phyloP scores from a whole-genome alignment of 2,329 filamentous ascomycete species.

The Lachnellula occidentalis region DNA sequence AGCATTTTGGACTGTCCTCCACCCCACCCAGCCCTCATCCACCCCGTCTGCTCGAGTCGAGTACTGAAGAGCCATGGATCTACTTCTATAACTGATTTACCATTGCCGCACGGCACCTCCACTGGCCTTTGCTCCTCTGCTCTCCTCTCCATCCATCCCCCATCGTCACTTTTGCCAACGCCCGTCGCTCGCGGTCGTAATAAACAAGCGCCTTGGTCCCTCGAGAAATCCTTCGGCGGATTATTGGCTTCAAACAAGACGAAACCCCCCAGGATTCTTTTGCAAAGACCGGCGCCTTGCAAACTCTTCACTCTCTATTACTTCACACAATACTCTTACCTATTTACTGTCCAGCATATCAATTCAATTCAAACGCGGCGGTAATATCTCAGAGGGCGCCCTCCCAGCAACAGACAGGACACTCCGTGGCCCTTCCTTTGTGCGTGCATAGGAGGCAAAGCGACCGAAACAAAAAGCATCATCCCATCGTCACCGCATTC shows the following conservation, averaged over 20 bases:
- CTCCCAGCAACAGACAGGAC: neutral
- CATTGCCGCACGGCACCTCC: conserved; percentile 7
- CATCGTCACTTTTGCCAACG: neutral
- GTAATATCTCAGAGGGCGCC: neutral
- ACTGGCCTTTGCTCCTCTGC: neutral
- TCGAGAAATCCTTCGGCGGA: neutral
- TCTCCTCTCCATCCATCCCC: no score
- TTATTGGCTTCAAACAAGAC: neutral
- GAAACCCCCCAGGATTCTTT: neutral
- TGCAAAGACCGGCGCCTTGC: neutral
- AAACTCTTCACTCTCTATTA: neutral
- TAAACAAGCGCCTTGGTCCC: neutral
- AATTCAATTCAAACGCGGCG: neutral
- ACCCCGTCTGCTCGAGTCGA: neutral
- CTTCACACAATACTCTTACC: no score
- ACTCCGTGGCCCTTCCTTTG: neutral
- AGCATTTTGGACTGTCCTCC: neutral
- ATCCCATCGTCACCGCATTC: no score
- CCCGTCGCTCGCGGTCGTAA: neutral
- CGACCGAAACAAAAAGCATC: no score
- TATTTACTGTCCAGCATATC: neutral
- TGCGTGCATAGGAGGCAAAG: no score
- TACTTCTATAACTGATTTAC: conserved; percentile 2
- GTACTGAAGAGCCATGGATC: conserved; percentile 7
- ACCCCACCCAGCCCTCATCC: neutral